phyloP scores from a whole-genome alignment of 805 yeast genomes.

The Yarrowia hollandica region DNA sequence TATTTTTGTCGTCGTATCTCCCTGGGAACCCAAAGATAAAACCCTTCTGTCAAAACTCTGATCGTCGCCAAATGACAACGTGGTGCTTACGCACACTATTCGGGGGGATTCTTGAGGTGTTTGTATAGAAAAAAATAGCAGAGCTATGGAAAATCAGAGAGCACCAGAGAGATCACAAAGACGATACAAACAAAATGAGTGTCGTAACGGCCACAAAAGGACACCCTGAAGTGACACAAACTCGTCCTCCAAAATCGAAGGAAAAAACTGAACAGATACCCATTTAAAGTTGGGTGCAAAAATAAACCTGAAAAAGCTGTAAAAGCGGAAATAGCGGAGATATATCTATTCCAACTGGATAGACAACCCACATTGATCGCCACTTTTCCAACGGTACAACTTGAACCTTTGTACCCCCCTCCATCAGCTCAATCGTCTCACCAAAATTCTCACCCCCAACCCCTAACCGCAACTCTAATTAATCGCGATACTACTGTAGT shows the following conservation, averaged over 20 bases:
- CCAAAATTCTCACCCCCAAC: no score
- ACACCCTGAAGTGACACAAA: background rate
- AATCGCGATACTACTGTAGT: slow-evolving; percentile 16
- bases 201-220: no score
- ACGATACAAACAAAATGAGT: background rate
- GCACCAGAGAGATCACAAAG: no score
- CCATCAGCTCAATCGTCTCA: no score
- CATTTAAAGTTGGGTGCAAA: no score
- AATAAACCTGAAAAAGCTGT: no score
- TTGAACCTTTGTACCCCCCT: background rate
- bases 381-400: background rate
- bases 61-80: slow-evolving; percentile 13
- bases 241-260: background rate
- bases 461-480: slow-evolving; percentile 25
- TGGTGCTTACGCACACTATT: background rate
- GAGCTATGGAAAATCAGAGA: background rate
- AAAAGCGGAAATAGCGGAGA: no score
- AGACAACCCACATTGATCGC: no score
- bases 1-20: background rate
- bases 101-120: background rate
- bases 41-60: background rate
- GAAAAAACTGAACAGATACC: no score
- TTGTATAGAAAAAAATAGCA: background rate
- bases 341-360: no score
- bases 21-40: background rate